Evolutionary conservation across 768 basidiomycete species (phyloP).

Genomic region (Leccinum pellstonianum): DNA sequence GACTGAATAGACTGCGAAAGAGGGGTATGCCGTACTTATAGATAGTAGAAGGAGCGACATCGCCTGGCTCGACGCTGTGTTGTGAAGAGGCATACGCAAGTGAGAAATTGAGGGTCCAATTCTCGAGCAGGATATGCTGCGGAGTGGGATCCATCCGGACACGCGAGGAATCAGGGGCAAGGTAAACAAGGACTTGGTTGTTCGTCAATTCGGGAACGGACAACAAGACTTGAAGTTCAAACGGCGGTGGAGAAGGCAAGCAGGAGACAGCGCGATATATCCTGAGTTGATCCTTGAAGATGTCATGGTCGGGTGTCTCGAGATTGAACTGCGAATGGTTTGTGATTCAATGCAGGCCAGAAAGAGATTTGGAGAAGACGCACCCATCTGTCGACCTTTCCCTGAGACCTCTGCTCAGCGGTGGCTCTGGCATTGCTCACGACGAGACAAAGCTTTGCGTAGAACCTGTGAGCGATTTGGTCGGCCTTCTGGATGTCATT

Average conservation of each 20-base stretch:
- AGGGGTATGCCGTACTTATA: constrained; percentile 85
- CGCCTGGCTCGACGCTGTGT: constrained; percentile 33
- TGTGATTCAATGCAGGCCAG: not conserved
- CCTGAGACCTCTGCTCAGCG: constrained; percentile 38
- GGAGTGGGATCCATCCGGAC: constrained; percentile 69
- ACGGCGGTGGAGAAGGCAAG: constrained; percentile 37
- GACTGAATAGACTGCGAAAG: constrained; percentile 69
- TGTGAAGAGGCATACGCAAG: constrained; percentile 17
- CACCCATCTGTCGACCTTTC: constrained; percentile 82
- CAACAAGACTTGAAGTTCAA: constrained; percentile 70
- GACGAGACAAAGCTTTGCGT: constrained; percentile 77
- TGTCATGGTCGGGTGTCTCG: constrained; percentile 71
- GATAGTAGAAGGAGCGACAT: constrained; percentile 68
- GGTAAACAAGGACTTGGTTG: constrained; percentile 73
- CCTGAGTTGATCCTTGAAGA: constrained; percentile 60
- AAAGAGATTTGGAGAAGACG: constrained; percentile 25
- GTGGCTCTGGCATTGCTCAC: constrained; percentile 74
- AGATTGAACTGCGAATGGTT: constrained; percentile 67
- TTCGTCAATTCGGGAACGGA: constrained; percentile 64
- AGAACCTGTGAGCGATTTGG: constrained; percentile 83
- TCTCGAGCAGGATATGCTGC: constrained; percentile 68
- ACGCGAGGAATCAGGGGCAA: constrained; percentile 56
- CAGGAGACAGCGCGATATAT: constrained; percentile 54
- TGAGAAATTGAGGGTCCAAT: constrained; percentile 57
- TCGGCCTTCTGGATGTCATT: constrained; percentile 68